Evolutionary conservation across 768 basidiomycete species (phyloP), one percentile per base, ranked within the genome.

Genomic region (Leucosporidium yakuticum): DNA sequence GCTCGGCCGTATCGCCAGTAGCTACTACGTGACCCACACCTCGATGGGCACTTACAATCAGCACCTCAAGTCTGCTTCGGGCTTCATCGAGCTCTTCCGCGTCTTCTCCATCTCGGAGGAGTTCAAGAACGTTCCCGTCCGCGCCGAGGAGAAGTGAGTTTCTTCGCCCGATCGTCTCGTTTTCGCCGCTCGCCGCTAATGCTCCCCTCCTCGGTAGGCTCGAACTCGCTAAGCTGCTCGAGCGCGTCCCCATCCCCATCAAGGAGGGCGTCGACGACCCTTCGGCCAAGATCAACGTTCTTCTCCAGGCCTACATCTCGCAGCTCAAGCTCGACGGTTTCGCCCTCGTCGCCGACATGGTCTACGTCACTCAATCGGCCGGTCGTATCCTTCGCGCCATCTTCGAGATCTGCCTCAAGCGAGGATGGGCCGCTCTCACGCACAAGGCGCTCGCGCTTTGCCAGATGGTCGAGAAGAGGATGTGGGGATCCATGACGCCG

Each of bases 401-500:
- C 77, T 97, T 93, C 74, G 95, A 99, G 79, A 99, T 98, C 64
- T 97, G 94, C 77, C 81, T 97, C 67, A 96, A 95, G 80, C 87
- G 93, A 53, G 94, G 94, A n/a, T 99, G 96, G 96, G 91, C 96
- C 3, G 83, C 88, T 1, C 91, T 94, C 0, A 92, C 95, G 0
- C 87, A 91, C 73, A 88, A 90, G 11, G 91, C 91, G 6, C 83
- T 98, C 34, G 89, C 92, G 68, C 80, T 99, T 65, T 98, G 93
- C 82, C 97, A 98, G 67, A 73, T 74, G 69, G 69, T 76, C 68
- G 77, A 82, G 70, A 76, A 79, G 69, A 62, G 72, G 63, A 93
- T 90, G 89, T 98, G 95, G 95, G 87, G 87, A 44, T 93, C 93
- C 0, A 98, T 98, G 94, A 93, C 94, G 0, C 94, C 95, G 12